phyloP scores from a whole-genome alignment of 2,329 filamentous ascomycete genomes.

The Clarireedia homoeocarpa region DNA sequence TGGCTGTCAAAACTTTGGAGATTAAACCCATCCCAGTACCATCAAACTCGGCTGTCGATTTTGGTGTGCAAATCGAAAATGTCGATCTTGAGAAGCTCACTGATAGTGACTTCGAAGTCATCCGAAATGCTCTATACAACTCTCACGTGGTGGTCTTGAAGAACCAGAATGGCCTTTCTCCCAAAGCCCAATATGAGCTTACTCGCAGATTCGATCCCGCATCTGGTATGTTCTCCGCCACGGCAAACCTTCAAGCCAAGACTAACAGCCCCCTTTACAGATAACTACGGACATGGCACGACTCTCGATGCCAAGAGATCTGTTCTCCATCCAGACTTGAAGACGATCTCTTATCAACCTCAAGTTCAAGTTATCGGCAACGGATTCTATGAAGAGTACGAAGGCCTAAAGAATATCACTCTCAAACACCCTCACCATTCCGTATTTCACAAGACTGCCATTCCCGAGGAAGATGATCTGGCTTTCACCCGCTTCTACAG shows the following conservation, averaged over 20 bases:
- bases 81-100: slow-evolving; percentile 54
- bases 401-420: slow-evolving; percentile 59
- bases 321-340: slow-evolving; percentile 68
- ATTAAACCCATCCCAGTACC: slow-evolving; percentile 20
- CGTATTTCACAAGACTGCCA: slow-evolving; percentile 61
- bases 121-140: slow-evolving; percentile 58
- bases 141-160: slow-evolving; percentile 67
- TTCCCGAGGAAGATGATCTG: slow-evolving; percentile 55
- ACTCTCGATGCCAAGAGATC: slow-evolving; percentile 57
- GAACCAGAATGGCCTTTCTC: slow-evolving; percentile 53
- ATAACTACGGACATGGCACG: slow-evolving; percentile 68
- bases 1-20: slow-evolving; percentile 27
- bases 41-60: slow-evolving; percentile 38
- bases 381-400: slow-evolving; percentile 59
- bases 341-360: slow-evolving; percentile 72
- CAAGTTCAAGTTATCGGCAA: slow-evolving; percentile 78
- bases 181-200: slow-evolving; percentile 65
- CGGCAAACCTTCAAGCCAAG: too few species aligned
- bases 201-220: slow-evolving; percentile 66
- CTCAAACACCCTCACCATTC: slow-evolving; percentile 70
- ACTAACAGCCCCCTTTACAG: background rate
- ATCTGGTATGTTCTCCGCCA: slow-evolving; percentile 29
- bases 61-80: slow-evolving; percentile 52
- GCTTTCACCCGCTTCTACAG: slow-evolving; percentile 58
- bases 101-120: slow-evolving; percentile 55